Evolutionary conservation across 2,329 filamentous ascomycete species (phyloP), one percentile per base, ranked within the genome.

Genomic region (Talaromyces sp.): DNA sequence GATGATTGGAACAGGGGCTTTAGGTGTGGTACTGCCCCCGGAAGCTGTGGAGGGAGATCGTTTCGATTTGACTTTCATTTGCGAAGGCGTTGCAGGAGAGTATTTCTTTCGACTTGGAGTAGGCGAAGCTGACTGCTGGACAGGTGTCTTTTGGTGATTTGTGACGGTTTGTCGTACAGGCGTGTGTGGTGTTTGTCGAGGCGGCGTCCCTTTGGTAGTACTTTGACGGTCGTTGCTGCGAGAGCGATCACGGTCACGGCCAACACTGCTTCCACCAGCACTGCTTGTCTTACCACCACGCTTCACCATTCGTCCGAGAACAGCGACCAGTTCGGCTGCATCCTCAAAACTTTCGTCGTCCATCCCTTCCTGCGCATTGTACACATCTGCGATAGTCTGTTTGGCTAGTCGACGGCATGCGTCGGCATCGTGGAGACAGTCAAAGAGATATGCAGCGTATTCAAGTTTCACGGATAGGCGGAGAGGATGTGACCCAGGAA

Each of bases 341-440:
- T 98, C 95, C 69, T 91, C 88, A 75, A 97, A 99, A 82, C 95
- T 96, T 70, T 96, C 92, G 73, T 98, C 93, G 66, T 96, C 92
- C 88, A 98, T 94, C 22, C 91, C 92, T 77, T 97, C 93, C 62
- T 90, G 88, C 1, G 93, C 92, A 65, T 93, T 90, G 74, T 97
- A 97, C 0, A 97, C 94, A 71, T 97, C 92, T 49, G 91, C 86
- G 67, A 98, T 95, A 2, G 93, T 92, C 43, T 89, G 85, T 72
- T 91, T 90, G 11, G 95, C 94, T 15, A 97, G 78, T 63, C 86
- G 85, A 36, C 93, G 86, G 61, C 92, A 93, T 40, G 83, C 87
- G 25, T 93, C 89, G 56, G 86, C 83, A 71, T 98, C 93, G 74
- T 95, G 92, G 2, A 92, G 84, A 73, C 94, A 98, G 74, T 98